Base-by-base conservation (phyloP, 2,329 filamentous ascomycete species). In the Didymosphaeria variabile region DNA sequence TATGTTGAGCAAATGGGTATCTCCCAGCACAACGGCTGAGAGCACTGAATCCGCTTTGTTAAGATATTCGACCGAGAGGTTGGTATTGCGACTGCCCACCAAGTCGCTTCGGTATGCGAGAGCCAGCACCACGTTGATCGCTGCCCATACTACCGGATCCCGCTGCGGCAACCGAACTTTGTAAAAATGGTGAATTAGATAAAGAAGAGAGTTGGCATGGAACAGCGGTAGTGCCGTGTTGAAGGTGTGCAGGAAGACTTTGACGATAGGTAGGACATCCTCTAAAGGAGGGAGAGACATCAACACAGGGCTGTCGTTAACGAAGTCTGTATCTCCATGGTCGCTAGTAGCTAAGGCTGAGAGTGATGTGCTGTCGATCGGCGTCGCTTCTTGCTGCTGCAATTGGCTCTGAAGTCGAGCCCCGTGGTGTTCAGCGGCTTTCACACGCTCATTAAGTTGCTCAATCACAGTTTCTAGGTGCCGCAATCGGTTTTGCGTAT, bases 81-180 rank as follows among this genome's bases (percentile, higher is more conserved):
- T 46, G 31, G 32, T 40, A 58, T 63, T 45, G 32, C 56, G 44
- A 63, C 62, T 56, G 45, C 38, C 51, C 26, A 58, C 58, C 44
- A 58, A 47, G 53, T 60, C 59, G 44, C 63, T 54, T 19, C 66
- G 66, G 49, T 67, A 55, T 56, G 72, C 67, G 42, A 74, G 68
- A 42, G 70, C 72, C 15, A 75, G 59, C 15, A 74, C 71, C 31
- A 74, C 65, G 57, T 75, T 72, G 26, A 75, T 74, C 21, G 72
- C 71, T 53, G 71, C 71, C 72, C 71, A 75, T 54, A 58, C 65
- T 55, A 67, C 64, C 44, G 62, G 66, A 52, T 73, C 63, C 60
- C 67, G 68, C 55, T 64, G 66, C 60, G 29, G 26, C 26, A 53
- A 57, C 58, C 55, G 19, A 49, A 58, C 26, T 19, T 45, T 59